Evolutionary conservation across 2,329 filamentous ascomycete species (phyloP).

Genomic region (Colletotrichum tofieldiae): DNA sequence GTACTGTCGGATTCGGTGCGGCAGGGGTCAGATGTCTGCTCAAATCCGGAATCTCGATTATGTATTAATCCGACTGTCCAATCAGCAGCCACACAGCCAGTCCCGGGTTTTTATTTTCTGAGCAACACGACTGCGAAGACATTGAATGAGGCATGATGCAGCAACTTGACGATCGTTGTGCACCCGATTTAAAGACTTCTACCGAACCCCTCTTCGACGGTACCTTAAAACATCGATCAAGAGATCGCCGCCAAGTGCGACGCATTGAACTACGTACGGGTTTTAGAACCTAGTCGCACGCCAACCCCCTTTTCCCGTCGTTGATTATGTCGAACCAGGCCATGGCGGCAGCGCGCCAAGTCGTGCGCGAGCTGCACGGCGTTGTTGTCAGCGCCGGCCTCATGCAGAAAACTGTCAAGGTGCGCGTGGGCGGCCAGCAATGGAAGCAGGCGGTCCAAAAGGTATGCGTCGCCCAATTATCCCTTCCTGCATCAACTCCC

Average conservation of each 20-base stretch:
- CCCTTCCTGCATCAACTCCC: neutral
- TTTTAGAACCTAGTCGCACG: too few species aligned
- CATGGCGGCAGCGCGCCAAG: slow-evolving; percentile 57
- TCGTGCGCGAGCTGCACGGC: slow-evolving; percentile 71
- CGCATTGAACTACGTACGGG: neutral
- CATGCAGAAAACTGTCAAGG: slow-evolving; percentile 86
- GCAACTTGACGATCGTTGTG: neutral
- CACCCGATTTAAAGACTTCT: neutral
- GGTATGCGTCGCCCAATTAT: slow-evolving; percentile 16
- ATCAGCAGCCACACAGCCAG: neutral
- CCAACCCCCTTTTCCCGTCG: neutral
- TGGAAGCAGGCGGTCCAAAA: slow-evolving; percentile 69
- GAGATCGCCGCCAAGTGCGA: neutral
- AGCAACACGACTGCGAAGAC: neutral
- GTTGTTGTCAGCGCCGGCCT: slow-evolving; percentile 84
- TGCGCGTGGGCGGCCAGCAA: slow-evolving; percentile 78
- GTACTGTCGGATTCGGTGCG: neutral
- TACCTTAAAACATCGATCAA: neutral
- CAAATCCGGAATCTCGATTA: neutral
- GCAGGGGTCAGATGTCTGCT: neutral
- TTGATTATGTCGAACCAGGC: slow-evolving; percentile 55
- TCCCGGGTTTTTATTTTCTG: neutral
- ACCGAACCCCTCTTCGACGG: neutral
- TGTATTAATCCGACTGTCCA: neutral
- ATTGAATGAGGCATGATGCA: neutral